Percentiles rank a stretch among this genome's conserved stretches.
phyloP scores from a whole-genome alignment of 2,329 filamentous ascomycete genomes.

The Colletotrichum cordylinicola region DNA sequence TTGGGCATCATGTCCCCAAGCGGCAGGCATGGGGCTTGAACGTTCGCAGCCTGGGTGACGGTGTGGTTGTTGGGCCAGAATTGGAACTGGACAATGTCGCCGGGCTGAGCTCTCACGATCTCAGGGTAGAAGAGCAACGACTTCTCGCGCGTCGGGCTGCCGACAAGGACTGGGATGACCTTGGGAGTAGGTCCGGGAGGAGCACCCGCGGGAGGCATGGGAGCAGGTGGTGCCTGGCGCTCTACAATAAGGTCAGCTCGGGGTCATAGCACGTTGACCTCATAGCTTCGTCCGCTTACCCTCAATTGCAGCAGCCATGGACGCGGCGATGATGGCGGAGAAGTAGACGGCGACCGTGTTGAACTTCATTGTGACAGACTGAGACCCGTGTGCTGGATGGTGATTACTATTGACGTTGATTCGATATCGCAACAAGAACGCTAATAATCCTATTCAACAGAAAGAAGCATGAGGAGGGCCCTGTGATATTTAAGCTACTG shows the following conservation, averaged over 20 bases:
- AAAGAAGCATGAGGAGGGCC: not conserved
- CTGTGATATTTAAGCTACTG: conserved; percentile 9
- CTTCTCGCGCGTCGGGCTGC: conserved; percentile 50
- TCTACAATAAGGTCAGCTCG: not conserved
- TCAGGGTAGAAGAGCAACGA: conserved; percentile 50
- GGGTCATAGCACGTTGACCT: not conserved
- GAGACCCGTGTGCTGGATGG: not conserved
- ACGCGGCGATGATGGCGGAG: not conserved
- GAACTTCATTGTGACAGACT: conserved; percentile 1
- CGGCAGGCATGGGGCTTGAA: conserved; percentile 50
- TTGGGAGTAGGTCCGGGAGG: conserved; percentile 11
- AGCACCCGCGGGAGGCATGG: not conserved
- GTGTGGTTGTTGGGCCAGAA: conserved; percentile 50
- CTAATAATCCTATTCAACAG: rapidly evolving
- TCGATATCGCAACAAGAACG: not conserved
- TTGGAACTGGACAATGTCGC: conserved; percentile 48
- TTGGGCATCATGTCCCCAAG: conserved; percentile 35
- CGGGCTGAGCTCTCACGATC: conserved; percentile 33
- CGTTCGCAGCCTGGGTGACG: conserved; percentile 43
- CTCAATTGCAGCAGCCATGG: not conserved
- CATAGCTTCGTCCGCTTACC: not conserved
- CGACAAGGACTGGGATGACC: conserved; percentile 59
- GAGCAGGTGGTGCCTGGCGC: conserved; percentile 3
- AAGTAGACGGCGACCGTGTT: not conserved
- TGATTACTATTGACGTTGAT: not conserved